Conservation (phyloP, 2,329 filamentous ascomycete species). For the Cryphonectria parasitica region DNA sequence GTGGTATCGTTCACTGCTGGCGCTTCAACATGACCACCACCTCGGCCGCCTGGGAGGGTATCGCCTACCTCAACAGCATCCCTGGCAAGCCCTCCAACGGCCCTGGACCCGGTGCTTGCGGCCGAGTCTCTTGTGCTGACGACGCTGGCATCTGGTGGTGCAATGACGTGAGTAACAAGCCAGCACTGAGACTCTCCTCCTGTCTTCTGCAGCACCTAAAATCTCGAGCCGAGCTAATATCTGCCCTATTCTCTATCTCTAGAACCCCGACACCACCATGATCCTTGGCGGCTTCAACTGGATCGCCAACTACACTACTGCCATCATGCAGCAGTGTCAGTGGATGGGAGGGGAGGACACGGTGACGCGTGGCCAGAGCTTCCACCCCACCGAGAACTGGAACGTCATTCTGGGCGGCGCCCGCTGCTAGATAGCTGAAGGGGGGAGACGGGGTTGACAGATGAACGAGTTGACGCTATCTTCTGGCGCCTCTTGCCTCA, state of each 20-base stretch:
- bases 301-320: slow-evolving; percentile 9
- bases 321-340: slow-evolving; percentile 10
- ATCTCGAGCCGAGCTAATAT: neutral
- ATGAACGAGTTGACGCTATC: neutral
- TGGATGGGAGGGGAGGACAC: slow-evolving; percentile 7
- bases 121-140: slow-evolving; percentile 32
- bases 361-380: slow-evolving; percentile 4
- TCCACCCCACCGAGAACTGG: slow-evolving; percentile 14
- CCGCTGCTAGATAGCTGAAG: neutral
- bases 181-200: neutral
- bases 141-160: slow-evolving; percentile 34
- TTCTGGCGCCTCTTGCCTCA: neutral
- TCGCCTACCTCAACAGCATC: slow-evolving; percentile 29
- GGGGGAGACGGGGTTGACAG: neutral
- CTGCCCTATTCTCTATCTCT: neutral
- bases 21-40: neutral
- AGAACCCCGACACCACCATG: slow-evolving; percentile 2
- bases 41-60: slow-evolving; percentile 18
- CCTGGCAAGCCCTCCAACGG: slow-evolving; percentile 26
- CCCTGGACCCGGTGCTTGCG: slow-evolving; percentile 29
- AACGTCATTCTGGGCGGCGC: slow-evolving; percentile 9
- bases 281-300: slow-evolving; percentile 10
- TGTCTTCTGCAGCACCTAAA: neutral
- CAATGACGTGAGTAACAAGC: slow-evolving; percentile 32
- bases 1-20: slow-evolving; percentile 30